Conservation (phyloP, 352 stramenopile genomes). For the Saprolegnia parasitica region DNA sequence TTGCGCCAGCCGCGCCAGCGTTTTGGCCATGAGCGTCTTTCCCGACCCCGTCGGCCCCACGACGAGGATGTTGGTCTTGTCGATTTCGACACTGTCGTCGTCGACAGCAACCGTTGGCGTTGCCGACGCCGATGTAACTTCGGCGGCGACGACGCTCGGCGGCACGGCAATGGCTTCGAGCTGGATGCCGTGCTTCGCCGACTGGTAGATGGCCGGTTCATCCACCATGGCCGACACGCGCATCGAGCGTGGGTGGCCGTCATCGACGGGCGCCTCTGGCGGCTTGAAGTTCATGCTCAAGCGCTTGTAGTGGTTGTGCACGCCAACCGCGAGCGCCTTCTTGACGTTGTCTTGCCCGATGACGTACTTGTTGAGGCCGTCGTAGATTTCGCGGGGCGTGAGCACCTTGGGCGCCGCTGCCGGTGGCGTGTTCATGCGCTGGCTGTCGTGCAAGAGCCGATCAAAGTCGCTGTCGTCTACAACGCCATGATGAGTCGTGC, state of each 20-base stretch:
- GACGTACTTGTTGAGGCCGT: slow-evolving; percentile 94
- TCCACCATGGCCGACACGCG: background rate
- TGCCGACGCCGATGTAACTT: slow-evolving; percentile 33
- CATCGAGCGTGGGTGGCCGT: background rate
- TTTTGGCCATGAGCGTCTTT: slow-evolving; percentile 97
- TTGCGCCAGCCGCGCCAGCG: slow-evolving; percentile 92
- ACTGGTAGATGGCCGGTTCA: background rate
- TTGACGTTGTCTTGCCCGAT: slow-evolving; percentile 97
- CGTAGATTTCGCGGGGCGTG: slow-evolving; percentile 92
- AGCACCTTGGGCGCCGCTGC: slow-evolving; percentile 35
- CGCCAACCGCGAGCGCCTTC: slow-evolving; percentile 91
- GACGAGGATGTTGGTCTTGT: slow-evolving; percentile 98
- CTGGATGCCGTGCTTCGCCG: slow-evolving; percentile 18
- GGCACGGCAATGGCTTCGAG: slow-evolving; percentile 3
- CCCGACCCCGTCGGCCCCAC: slow-evolving; percentile 93
- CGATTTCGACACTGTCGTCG: slow-evolving; percentile 90
- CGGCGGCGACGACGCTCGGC: background rate
- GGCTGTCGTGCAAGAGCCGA: slow-evolving; percentile 2
- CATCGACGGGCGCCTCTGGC: background rate
- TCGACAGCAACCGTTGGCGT: slow-evolving; percentile 45
- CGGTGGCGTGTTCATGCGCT: background rate
- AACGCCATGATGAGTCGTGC: background rate
- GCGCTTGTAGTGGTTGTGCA: slow-evolving; percentile 99
- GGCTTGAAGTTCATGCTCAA: slow-evolving; percentile 42
- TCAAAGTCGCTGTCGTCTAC: slow-evolving; percentile 18